Conservation (phyloP, 352 stramenopile species). For the Elongisporangium anandrum region DNA sequence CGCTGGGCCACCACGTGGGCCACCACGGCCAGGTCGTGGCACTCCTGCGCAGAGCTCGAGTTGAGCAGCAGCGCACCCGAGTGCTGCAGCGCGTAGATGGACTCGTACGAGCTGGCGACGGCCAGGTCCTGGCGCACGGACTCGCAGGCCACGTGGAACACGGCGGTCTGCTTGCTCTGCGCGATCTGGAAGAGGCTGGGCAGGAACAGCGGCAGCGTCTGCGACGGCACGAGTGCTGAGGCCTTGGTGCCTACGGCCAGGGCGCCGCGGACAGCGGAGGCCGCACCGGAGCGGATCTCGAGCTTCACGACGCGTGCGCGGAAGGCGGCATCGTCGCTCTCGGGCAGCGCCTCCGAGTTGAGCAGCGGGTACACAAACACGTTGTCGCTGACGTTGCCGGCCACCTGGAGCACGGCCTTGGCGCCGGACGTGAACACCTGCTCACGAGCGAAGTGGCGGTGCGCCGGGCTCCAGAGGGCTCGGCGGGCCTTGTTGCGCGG, state of each 20-base stretch:
- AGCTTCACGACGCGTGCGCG: slow-evolving; percentile 61
- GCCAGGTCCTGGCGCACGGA: slow-evolving; percentile 47
- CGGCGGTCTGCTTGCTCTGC: slow-evolving; percentile 27
- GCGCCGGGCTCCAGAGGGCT: slow-evolving; percentile 23
- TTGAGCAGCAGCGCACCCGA: slow-evolving; percentile 69
- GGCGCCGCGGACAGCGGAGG: slow-evolving; percentile 51
- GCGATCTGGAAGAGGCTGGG: slow-evolving; percentile 63
- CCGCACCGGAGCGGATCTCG: slow-evolving; percentile 52
- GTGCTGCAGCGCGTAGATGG: slow-evolving; percentile 64
- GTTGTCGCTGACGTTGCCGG: slow-evolving; percentile 48
- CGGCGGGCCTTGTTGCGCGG: slow-evolving; percentile 11
- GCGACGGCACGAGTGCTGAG: slow-evolving; percentile 55
- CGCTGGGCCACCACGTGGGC: slow-evolving; percentile 63
- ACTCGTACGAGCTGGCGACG: slow-evolving; percentile 55
- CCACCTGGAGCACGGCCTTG: slow-evolving; percentile 51
- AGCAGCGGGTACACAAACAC: slow-evolving; percentile 67
- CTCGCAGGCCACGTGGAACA: slow-evolving; percentile 68
- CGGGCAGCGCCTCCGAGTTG: slow-evolving; percentile 6
- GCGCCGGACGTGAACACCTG: slow-evolving; percentile 55
- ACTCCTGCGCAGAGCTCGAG: slow-evolving; percentile 62
- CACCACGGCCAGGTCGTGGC: slow-evolving; percentile 74
- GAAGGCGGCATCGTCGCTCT: slow-evolving; percentile 13
- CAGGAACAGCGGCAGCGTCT: slow-evolving; percentile 73
- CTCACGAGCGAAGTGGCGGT: slow-evolving; percentile 28
- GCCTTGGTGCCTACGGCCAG: slow-evolving; percentile 45